phyloP scores from a whole-genome alignment of 805 yeast species.

The Yarrowia bubula region DNA sequence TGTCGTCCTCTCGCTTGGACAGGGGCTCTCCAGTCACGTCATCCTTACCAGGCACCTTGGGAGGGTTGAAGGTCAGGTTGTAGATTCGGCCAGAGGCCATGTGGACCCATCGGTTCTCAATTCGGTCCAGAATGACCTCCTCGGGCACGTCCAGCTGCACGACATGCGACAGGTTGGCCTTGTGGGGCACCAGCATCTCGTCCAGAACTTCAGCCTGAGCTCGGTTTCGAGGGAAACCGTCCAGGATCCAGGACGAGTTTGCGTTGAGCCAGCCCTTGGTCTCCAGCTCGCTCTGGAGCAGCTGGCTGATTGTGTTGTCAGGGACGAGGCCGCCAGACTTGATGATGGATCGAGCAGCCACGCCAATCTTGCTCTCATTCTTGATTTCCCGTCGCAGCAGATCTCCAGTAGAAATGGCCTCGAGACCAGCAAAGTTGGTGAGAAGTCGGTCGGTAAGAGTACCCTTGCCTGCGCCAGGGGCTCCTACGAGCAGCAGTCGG shows the following conservation, averaged over 20 bases:
- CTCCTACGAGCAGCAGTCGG: constrained; percentile 77
- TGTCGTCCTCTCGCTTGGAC: constrained; percentile 78
- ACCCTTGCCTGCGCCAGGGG: constrained; percentile 96
- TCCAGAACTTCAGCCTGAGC: constrained; percentile 67
- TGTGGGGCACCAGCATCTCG: constrained; percentile 40
- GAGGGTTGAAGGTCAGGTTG: constrained; percentile 85
- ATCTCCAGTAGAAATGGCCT: constrained; percentile 81
- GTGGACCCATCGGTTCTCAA: constrained; percentile 84
- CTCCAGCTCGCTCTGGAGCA: constrained; percentile 54
- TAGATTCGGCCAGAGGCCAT: constrained; percentile 81
- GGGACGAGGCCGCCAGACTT: constrained; percentile 69
- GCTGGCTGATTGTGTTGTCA: constrained; percentile 60
- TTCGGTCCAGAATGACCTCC: constrained; percentile 73
- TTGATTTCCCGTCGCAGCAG: constrained; percentile 67
- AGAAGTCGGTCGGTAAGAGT: constrained; percentile 73
- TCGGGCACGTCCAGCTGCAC: constrained; percentile 87
- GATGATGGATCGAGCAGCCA: constrained; percentile 55
- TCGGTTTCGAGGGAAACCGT: constrained; percentile 86
- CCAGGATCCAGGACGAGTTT: constrained; percentile 66
- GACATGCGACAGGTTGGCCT: constrained; percentile 63
- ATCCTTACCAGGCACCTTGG: constrained; percentile 74
- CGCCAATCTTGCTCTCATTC: constrained; percentile 50
- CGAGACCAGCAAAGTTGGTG: constrained; percentile 51
- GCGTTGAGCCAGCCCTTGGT: constrained; percentile 46
- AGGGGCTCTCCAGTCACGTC: constrained; percentile 89